Percentiles rank a stretch among this genome's conserved stretches.
Conservation (phyloP, 2,329 filamentous ascomycete genomes). For the Sclerotinia nivalis region DNA sequence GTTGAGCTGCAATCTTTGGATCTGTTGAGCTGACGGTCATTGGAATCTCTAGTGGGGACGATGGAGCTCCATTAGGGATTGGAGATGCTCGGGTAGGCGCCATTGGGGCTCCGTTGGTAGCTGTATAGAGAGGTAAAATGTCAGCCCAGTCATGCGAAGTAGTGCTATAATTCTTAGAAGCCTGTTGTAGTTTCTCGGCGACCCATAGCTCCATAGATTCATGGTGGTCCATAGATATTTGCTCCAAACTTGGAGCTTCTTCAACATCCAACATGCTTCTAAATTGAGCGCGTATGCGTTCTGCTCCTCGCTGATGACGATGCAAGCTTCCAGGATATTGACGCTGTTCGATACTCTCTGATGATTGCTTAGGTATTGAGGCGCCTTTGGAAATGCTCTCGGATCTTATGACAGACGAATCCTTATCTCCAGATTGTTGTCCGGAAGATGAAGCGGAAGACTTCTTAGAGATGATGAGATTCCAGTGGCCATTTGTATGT, state of each 20-base stretch:
- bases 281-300: constrained; percentile 43
- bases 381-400: constrained; percentile 20
- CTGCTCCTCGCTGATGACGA: constrained; percentile 33
- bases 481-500: constrained; percentile 11
- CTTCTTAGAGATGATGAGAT: constrained; percentile 9
- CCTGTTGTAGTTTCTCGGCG: constrained; percentile 32
- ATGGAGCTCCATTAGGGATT: constrained; percentile 38
- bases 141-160: constrained; percentile 39
- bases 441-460: background rate
- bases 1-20: constrained; percentile 43
- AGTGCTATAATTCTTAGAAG: constrained; percentile 35
- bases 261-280: constrained; percentile 58
- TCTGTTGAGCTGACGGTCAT: constrained; percentile 42
- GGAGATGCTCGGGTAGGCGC: constrained; percentile 38
- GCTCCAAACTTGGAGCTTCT: constrained; percentile 45
- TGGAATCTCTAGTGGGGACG: constrained; percentile 36
- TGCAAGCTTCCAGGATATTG: constrained; percentile 35
- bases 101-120: constrained; percentile 40
- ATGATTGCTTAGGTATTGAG: constrained; percentile 21
- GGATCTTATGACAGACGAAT: constrained; percentile 9
- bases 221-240: constrained; percentile 30
- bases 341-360: constrained; percentile 21
- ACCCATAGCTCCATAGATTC: constrained; percentile 39
- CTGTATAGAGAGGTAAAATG: constrained; percentile 41
- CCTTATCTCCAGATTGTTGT: background rate